Evolutionary conservation across 768 basidiomycete genomes (phyloP).

Genomic region (Serendipita vermifera): DNA sequence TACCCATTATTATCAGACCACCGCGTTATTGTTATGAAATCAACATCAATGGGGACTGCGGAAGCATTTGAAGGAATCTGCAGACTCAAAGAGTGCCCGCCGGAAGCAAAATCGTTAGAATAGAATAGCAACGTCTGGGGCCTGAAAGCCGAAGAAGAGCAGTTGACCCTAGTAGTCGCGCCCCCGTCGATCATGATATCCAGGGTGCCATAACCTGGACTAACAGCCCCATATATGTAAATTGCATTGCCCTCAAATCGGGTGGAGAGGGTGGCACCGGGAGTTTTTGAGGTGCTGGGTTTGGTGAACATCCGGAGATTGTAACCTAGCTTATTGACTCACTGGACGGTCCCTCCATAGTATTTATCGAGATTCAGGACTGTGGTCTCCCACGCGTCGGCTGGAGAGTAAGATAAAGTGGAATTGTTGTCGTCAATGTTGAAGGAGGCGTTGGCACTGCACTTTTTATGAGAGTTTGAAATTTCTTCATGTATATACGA

Average conservation of each 20-base stretch:
- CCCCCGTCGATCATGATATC: background rate
- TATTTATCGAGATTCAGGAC: background rate
- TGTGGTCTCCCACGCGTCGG: background rate
- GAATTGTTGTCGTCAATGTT: constrained; percentile 5
- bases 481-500: no score
- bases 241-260: constrained; percentile 2
- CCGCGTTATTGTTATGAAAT: background rate
- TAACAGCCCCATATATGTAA: background rate
- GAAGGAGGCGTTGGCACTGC: background rate
- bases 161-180: background rate
- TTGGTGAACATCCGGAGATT: no score
- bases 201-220: background rate
- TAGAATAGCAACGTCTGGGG: background rate
- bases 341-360: background rate
- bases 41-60: background rate
- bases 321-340: no score
- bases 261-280: background rate
- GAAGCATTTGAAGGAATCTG: constrained; percentile 2
- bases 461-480: no score
- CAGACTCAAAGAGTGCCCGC: background rate
- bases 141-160: background rate
- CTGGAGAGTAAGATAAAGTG: background rate
- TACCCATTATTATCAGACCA: constrained; percentile 9
- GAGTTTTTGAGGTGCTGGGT: background rate
- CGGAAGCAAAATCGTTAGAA: background rate